Percentiles rank a stretch among this genome's conserved stretches.
Evolutionary conservation across 164 flowering plant species (phyloP).

Genomic region (Dillenia suffruticosa): DNA sequence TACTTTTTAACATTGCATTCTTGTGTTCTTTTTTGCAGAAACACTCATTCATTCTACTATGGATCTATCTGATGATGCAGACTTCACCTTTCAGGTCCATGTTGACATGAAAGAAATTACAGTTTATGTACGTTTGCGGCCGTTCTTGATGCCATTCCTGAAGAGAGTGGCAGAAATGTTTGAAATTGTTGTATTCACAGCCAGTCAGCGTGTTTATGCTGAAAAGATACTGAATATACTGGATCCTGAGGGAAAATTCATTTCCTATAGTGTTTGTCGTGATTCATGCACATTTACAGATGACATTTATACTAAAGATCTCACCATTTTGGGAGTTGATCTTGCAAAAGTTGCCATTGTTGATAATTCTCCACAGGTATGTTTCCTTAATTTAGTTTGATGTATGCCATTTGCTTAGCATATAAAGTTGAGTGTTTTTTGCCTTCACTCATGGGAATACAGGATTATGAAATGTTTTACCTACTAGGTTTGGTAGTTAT

Average conservation of each 20-base stretch:
- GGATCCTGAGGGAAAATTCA: conserved; percentile 7
- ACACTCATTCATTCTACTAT: conserved; percentile 9
- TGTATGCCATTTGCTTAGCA: too few relatives aligned
- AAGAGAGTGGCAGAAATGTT: conserved; percentile 19
- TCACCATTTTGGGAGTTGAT: conserved; percentile 7
- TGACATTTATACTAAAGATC: conserved; percentile 8
- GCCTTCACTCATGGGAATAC: too few relatives aligned
- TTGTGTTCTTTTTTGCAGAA: not conserved
- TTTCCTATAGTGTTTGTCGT: conserved; percentile 7
- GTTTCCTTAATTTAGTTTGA: not conserved
- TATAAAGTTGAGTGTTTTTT: too few relatives aligned
- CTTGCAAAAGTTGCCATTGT: conserved; percentile 12
- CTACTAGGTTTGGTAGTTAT: too few relatives aligned
- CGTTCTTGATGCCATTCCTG: conserved; percentile 10
- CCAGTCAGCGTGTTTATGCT: conserved; percentile 14
- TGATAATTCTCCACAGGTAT: conserved; percentile 13
- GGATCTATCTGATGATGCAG: conserved; percentile 9
- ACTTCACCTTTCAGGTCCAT: conserved; percentile 8
- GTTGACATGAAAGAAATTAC: conserved; percentile 5
- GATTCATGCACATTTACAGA: conserved; percentile 11
- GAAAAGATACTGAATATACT: conserved; percentile 6
- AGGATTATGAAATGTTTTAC: too few relatives aligned
- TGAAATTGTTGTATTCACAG: conserved; percentile 15
- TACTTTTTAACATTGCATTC: too few relatives aligned
- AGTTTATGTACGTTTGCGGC: conserved; percentile 16